Conservation (phyloP, 2,329 filamentous ascomycete genomes). For the Colletotrichum karsti region DNA sequence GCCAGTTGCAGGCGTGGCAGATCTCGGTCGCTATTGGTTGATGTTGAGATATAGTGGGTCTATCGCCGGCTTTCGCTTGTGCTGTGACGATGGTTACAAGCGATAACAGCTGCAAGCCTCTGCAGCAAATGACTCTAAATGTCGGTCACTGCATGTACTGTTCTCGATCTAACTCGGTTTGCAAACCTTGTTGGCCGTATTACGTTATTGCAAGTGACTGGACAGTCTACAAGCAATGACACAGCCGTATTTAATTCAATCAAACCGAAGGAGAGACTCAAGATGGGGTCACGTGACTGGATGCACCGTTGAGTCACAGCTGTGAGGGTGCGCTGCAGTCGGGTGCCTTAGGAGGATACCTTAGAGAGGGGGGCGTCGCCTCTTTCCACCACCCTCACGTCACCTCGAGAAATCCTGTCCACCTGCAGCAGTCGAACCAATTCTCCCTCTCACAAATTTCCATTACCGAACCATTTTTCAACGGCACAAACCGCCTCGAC, state of each 20-base stretch:
- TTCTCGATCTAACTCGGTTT: too few relatives aligned
- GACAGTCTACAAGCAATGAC: too few relatives aligned
- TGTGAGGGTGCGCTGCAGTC: neutral
- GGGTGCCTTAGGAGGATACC: neutral
- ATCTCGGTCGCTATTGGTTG: conserved; percentile 2
- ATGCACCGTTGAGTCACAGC: conserved; percentile 8
- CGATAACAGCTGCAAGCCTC: too few relatives aligned
- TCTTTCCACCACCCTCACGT: conserved; percentile 21
- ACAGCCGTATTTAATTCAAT: too few relatives aligned
- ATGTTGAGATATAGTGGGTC: neutral
- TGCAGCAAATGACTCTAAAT: too few relatives aligned
- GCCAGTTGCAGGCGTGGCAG: neutral
- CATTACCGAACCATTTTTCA: conserved; percentile 11
- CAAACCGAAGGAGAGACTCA: neutral
- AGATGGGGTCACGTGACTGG: conserved; percentile 1
- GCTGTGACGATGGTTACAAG: neutral
- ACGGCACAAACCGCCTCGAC: conserved; percentile 3
- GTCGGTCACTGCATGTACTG: too few relatives aligned
- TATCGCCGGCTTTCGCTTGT: neutral
- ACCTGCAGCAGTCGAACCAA: conserved; percentile 10
- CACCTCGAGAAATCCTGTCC: conserved; percentile 23
- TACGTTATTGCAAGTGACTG: too few relatives aligned
- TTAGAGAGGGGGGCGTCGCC: neutral
- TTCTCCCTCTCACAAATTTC: conserved; percentile 21
- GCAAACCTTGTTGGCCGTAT: too few relatives aligned